Evolutionary conservation across 176 grass and related monocot species (phyloP), one percentile per base, ranked within the genome.

Genomic region (Oryza officinalis): DNA sequence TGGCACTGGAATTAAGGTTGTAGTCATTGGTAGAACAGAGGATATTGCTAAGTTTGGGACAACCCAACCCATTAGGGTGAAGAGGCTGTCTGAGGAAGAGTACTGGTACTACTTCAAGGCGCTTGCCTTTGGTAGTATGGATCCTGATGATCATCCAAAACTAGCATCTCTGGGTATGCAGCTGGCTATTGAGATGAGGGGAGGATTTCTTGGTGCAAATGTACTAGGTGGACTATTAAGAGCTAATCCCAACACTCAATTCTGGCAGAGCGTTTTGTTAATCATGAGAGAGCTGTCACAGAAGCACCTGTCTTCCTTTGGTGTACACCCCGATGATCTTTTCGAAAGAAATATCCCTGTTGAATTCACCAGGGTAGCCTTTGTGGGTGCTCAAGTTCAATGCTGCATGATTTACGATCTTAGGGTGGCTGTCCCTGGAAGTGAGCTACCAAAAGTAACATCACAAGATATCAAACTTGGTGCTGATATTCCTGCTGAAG

Each of bases 91-190:
- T 33, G 63, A 81, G 31, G 80, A 91, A 17, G 85, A 88, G 31
- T 87, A 85, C 71, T 68, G 73, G 44, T 91, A 82, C 27, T 84
- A 74, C 84, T 91, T 91, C 75, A 80, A 80, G 28, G 74, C 69
- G 3, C 75, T 80, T 41, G 61, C 89, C 18, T 91, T 91, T 27
- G 81, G 85, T 27, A 88, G 76, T 50, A 83, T 64, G 64, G 23
- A 91, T 32, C 80, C 85, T 60, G 63, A 88, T 57, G 85, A 81
- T 6, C 63, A 74, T 15, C 71, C 70, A 1, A 72, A 32, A 10
- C 72, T 86, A 35, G 77, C 63, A 23, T 80, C 49, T 70, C 11
- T 88, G 18, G 85, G 38, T 11, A 69, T 70, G 70, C 60, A 81
- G 64, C 25, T 91, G 3, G 89, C 85, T 38, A 15, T 6, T 65